These are phyloP conservation scores for Penicillium macrosclerotiorum DNA, from an alignment of 495 filamentous ascomycete species.

Conservation along the genomic window DNA sequence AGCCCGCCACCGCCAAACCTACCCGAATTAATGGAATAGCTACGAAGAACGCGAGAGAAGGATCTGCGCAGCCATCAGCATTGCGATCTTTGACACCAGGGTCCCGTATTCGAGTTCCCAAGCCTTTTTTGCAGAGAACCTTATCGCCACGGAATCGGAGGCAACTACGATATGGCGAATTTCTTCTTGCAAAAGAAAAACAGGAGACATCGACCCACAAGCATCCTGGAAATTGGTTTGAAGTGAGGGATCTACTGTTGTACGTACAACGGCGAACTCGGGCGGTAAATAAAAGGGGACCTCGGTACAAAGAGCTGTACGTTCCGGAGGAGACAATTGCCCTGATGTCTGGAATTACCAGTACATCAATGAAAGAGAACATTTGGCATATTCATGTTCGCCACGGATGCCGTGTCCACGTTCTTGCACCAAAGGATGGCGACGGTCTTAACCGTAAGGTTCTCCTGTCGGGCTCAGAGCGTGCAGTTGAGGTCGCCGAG, in stretches of 20 bases:
- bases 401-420: constrained; percentile 42
- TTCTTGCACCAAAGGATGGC: constrained; percentile 28
- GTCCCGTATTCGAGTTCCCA: neutral
- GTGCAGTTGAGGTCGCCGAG: constrained; percentile 30
- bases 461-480: constrained; percentile 34
- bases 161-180: constrained; percentile 31
- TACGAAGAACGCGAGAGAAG: neutral
- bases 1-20: neutral
- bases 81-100: neutral
- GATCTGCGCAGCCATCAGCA: neutral
- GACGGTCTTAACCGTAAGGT: constrained; percentile 35
- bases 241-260: constrained; percentile 27
- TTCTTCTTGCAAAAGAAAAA: constrained; percentile 7
- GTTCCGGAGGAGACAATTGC: constrained; percentile 42
- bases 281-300: constrained; percentile 4
- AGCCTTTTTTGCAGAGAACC: neutral
- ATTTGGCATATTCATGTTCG: constrained; percentile 35
- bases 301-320: constrained; percentile 30
- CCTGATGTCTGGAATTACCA: constrained; percentile 29
- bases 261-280: constrained; percentile 14
- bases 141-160: constrained; percentile 24
- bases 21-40: neutral
- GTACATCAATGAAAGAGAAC: constrained; percentile 32
- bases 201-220: neutral
- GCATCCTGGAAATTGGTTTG: constrained; percentile 19